Evolutionary conservation across 768 basidiomycete species (phyloP), one percentile per base, ranked within the genome.

Genomic region (Lactarius quietus): DNA sequence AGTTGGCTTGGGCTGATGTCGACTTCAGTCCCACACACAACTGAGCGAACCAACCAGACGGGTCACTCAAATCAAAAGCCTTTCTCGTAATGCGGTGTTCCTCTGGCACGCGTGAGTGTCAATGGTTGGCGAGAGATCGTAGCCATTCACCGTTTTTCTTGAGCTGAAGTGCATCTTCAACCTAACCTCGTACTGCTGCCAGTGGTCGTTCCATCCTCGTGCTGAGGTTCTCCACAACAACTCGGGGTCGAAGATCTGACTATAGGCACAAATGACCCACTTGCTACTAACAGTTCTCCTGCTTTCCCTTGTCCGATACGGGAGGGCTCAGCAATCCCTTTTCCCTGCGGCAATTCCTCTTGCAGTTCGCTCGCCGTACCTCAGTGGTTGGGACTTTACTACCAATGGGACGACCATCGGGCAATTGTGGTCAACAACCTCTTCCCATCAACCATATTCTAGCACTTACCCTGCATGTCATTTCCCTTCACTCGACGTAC

Each of bases 291-390:
- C 8, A n/a, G 3, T 65, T 20, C n/a, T 67, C 43, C 2, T n/a
- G 8, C 28, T 59, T 20, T 33, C 39, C 26, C 3, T 55, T 35
- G 48, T 58, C 10, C n/a, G 4, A 6, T 8, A 26, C 36, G 63
- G 43, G 26, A 39, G 18, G 31, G 63, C 66, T 3, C 61, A 57
- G 43, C 61, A 66, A 38, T 29, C 68, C 0, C 58, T 71, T 64
- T 68, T 68, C 26, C 73, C 74, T 10, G 55, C 69, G 17, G 64
- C 68, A 33, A 51, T 73, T 35, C 74, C 74, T 36, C 68, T 74
- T n/a, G 68, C 68, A 23, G 69, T 73, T 31, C 70, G 73, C 23
- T 72, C 72, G 12, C 73, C 74, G 14, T 73, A 72, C 58, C 57
- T 73, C 39, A 72, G 62, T 20, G 55, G 59, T 48, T 74, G 74